A percentile compares a stretch with the other conserved stretches of the same genome.
Evolutionary conservation across 257 asterid species (phyloP).

Genomic region (Rubia yunnanensis): DNA sequence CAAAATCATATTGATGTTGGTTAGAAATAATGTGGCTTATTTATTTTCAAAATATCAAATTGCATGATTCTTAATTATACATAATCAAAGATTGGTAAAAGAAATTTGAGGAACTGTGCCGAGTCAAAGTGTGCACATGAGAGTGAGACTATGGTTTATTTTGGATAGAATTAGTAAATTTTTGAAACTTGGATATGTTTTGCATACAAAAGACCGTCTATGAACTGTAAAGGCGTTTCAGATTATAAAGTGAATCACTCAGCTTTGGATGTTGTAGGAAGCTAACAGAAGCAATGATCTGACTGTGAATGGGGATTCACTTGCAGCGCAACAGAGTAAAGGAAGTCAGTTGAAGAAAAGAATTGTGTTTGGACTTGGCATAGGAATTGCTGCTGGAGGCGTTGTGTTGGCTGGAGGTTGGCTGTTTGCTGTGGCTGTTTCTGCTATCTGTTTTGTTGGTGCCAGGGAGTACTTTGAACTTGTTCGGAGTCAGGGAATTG

Average conservation of each 20-base stretch:
- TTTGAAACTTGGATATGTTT: not conserved
- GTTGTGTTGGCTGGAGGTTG: slow-evolving; percentile 92
- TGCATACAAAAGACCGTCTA: not conserved
- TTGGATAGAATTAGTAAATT: not conserved
- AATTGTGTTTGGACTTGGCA: slow-evolving; percentile 76
- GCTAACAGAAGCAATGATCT: slow-evolving; percentile 36
- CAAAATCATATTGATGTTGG: too few species aligned
- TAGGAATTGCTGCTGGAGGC: slow-evolving; percentile 77
- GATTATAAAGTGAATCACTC: slow-evolving; percentile 23
- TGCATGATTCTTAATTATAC: not conserved
- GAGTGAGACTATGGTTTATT: not conserved
- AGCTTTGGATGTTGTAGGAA: slow-evolving; percentile 57
- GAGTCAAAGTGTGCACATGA: not conserved
- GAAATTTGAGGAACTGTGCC: not conserved
- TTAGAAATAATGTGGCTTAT: too few species aligned
- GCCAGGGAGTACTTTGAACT: slow-evolving; percentile 93
- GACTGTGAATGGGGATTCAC: slow-evolving; percentile 27
- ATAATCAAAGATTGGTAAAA: not conserved
- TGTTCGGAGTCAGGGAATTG: slow-evolving; percentile 89
- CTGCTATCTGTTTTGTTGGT: slow-evolving; percentile 77
- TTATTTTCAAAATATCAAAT: too few species aligned
- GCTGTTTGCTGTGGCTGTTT: slow-evolving; percentile 65
- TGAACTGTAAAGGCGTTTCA: not conserved
- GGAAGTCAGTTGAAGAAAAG: slow-evolving; percentile 68
- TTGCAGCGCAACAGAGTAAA: slow-evolving; percentile 35